Evolutionary conservation across 2,329 filamentous ascomycete genomes (phyloP).

Genomic region (Berkeleyomyces basicola): DNA sequence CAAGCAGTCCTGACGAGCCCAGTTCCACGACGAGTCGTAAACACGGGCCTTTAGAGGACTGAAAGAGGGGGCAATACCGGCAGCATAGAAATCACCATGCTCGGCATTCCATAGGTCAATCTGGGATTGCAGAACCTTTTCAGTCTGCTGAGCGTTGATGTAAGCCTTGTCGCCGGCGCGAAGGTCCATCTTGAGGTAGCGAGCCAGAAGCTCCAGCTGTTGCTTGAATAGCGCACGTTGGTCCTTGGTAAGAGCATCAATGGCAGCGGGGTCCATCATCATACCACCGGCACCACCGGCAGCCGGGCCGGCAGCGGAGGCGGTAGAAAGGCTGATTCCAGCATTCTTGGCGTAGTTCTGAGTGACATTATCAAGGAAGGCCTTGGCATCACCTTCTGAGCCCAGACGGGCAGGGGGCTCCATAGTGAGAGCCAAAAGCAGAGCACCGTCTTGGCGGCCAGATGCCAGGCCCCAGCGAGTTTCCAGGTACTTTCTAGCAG

Average conservation of each 20-base stretch:
- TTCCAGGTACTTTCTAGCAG: slow-evolving; percentile 87
- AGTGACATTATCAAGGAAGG: slow-evolving; percentile 71
- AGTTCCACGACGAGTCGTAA: slow-evolving; percentile 99
- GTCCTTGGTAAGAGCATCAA: slow-evolving; percentile 94
- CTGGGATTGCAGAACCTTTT: slow-evolving; percentile 78
- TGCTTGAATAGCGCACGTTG: slow-evolving; percentile 95
- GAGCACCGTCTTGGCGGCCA: slow-evolving; percentile 78
- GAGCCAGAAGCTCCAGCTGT: slow-evolving; percentile 83
- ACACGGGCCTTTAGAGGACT: slow-evolving; percentile 84
- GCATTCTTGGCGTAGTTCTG: slow-evolving; percentile 78
- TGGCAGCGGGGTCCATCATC: slow-evolving; percentile 98
- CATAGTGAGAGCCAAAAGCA: slow-evolving; percentile 80
- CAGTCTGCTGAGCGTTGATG: slow-evolving; percentile 67
- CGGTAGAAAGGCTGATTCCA: slow-evolving; percentile 68
- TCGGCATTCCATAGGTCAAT: slow-evolving; percentile 89
- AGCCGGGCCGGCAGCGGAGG: slow-evolving; percentile 55
- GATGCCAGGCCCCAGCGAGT: slow-evolving; percentile 76
- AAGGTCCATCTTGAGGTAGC: slow-evolving; percentile 94
- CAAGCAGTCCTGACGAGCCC: slow-evolving; percentile 91
- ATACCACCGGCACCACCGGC: slow-evolving; percentile 58
- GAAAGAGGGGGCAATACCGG: slow-evolving; percentile 88
- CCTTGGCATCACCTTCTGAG: slow-evolving; percentile 80
- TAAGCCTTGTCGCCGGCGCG: slow-evolving; percentile 92
- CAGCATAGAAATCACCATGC: slow-evolving; percentile 90
- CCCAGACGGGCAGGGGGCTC: slow-evolving; percentile 79